These are phyloP conservation scores for Sabuloglossum arenarium DNA, from an alignment of 495 filamentous ascomycete genomes.

Conservation along the genomic window DNA sequence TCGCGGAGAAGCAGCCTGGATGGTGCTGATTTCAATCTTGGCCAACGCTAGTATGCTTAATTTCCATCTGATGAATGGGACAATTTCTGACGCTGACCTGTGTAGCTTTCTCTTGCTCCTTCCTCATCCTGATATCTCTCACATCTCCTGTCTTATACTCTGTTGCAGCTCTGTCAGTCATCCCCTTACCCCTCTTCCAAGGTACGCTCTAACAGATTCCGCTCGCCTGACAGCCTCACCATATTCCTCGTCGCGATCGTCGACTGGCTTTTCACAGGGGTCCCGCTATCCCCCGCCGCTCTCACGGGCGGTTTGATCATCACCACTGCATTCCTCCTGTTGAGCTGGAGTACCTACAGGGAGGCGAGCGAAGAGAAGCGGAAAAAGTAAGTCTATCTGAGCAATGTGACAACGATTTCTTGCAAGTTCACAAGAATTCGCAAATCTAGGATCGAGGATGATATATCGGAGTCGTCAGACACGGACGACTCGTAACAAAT, in stretches of 20 bases:
- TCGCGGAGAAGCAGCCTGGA: slow-evolving; percentile 48
- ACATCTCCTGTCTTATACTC: slow-evolving; percentile 82
- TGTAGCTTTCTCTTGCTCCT: slow-evolving; percentile 69
- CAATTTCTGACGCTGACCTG: background rate
- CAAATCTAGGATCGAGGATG: background rate
- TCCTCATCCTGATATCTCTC: slow-evolving; percentile 76
- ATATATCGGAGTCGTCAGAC: background rate
- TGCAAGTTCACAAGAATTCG: background rate
- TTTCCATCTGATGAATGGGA: background rate
- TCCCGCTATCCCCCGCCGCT: slow-evolving; percentile 48
- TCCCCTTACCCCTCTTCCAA: background rate
- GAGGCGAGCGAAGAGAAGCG: slow-evolving; percentile 74
- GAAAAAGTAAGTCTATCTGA: slow-evolving; percentile 21
- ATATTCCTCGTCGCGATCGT: slow-evolving; percentile 90
- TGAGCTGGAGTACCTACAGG: slow-evolving; percentile 78
- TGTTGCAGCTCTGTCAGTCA: slow-evolving; percentile 50
- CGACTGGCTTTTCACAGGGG: slow-evolving; percentile 66
- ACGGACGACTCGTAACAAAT: background rate
- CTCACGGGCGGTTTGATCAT: slow-evolving; percentile 73
- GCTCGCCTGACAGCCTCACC: slow-evolving; percentile 33
- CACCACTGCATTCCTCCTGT: slow-evolving; percentile 59
- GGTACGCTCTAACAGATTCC: background rate
- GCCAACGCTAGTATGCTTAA: slow-evolving; percentile 53
- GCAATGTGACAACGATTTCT: background rate
- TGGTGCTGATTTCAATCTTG: slow-evolving; percentile 58